Conservation (phyloP, 768 basidiomycete species). For the Mrakia blollopis region DNA sequence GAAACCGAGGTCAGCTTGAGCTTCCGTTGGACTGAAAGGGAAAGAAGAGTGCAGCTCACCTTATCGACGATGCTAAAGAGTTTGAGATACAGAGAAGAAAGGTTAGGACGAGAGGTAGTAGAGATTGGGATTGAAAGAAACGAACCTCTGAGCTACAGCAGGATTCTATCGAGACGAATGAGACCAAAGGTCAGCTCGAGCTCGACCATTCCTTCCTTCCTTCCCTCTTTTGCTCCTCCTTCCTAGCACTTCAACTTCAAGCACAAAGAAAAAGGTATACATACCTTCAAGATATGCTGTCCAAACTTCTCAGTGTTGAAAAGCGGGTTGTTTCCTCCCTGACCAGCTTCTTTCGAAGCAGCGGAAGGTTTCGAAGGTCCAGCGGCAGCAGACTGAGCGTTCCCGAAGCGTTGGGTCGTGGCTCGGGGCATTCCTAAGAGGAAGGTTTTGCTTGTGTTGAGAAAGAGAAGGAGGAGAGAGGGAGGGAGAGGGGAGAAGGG, state of each 20-base stretch:
- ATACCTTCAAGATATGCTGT: slow-evolving; percentile 90
- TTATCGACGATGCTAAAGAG: slow-evolving; percentile 58
- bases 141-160: slow-evolving; percentile 24
- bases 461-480: background rate
- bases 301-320: slow-evolving; percentile 89
- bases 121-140: background rate
- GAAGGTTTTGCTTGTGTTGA: background rate
- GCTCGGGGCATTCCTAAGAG: slow-evolving; percentile 63
- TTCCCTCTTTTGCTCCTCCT: background rate
- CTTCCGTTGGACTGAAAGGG: background rate
- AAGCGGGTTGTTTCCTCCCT: slow-evolving; percentile 63
- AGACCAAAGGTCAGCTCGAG: slow-evolving; percentile 15
- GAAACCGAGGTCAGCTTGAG: background rate
- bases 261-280: slow-evolving; percentile 47
- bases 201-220: background rate
- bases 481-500: background rate
- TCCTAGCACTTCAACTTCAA: background rate
- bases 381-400: slow-evolving; percentile 42
- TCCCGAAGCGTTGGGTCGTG: slow-evolving; percentile 65
- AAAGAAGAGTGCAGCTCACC: slow-evolving; percentile 41
- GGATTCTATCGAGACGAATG: slow-evolving; percentile 18
- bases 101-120: background rate
- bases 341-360: slow-evolving; percentile 25
- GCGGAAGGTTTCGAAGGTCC: slow-evolving; percentile 17
- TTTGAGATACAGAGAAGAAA: background rate